Conservation (phyloP, 495 filamentous ascomycete species). For the Penicillium waksmanii region DNA sequence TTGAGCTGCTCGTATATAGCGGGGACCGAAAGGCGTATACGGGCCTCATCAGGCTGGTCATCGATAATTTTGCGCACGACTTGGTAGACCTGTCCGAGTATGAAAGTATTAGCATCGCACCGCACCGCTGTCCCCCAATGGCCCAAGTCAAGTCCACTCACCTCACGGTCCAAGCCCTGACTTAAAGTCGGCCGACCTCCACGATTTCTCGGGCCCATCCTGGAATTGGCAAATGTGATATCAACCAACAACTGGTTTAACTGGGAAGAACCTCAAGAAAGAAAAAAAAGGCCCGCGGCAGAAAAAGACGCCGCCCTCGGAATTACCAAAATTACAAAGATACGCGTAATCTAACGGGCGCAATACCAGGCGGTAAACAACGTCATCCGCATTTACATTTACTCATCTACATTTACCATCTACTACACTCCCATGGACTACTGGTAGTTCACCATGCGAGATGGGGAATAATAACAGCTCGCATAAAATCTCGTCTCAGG, state of each 20-base stretch:
- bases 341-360: slow-evolving; percentile 22
- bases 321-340: slow-evolving; percentile 1
- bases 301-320: slow-evolving; percentile 9
- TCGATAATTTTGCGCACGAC: slow-evolving; percentile 73
- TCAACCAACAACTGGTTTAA: background rate
- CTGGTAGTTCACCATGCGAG: slow-evolving; percentile 32
- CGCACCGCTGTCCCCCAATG: background rate
- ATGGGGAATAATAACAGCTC: slow-evolving; percentile 72
- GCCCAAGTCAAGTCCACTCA: slow-evolving; percentile 25
- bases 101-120: slow-evolving; percentile 2
- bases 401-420: background rate
- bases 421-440: no score
- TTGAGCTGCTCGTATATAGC: slow-evolving; percentile 77
- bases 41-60: slow-evolving; percentile 56
- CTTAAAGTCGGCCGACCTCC: slow-evolving; percentile 52
- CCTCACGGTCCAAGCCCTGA: slow-evolving; percentile 60
- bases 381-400: slow-evolving; percentile 27
- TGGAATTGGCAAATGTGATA: slow-evolving; percentile 20
- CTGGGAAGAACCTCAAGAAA: background rate
- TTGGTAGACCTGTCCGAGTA: slow-evolving; percentile 63
- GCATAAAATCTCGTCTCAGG: slow-evolving; percentile 72
- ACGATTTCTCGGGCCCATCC: slow-evolving; percentile 40
- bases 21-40: slow-evolving; percentile 57
- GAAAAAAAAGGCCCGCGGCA: slow-evolving; percentile 23
- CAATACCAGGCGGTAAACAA: slow-evolving; percentile 21